Evolutionary conservation across 1,139 yeast species (phyloP), one percentile per base, ranked within the genome.

Genomic region (Scheffersomyces insectosa): DNA sequence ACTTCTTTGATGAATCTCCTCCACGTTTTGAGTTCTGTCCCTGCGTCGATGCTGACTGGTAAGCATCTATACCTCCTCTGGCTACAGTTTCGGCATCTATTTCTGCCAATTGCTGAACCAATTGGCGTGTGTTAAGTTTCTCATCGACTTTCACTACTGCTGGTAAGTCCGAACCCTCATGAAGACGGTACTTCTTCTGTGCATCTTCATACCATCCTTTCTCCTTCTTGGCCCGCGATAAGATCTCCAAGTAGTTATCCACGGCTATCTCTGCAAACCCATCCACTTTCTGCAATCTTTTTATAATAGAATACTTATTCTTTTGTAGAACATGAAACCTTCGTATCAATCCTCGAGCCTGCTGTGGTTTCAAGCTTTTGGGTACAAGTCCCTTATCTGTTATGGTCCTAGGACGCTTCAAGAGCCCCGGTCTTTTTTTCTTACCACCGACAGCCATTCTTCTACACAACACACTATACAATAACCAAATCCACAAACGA

Each of bases 21-120:
- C 98, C 98, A 48, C 98, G 66, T 38, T 75, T 75, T 1, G 66
- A 64, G 46, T 81, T 80, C 56, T 91, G 98, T 0, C 98, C 98
- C 40, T 83, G 80, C 1, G 87, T 79, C 1, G 97, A 88, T 0
- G 98, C 98, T n/a, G 75, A 68, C 56, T 91, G 98, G 60, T 91
- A 91, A 6, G 80, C 77, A 45, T 79, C 73, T 2, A 88, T 61
- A 0, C 96, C 96, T 1, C 95, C 95, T 41, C 82, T 68, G 41
- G 66, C 72, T 8, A 69, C 66, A 3, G 83, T 73, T 58, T 86
- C 90, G 1, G 74, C 74, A 53, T 82, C 85, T 8, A 83, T 82
- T 50, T 64, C 74, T 1, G 78, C 89, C 40, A 80, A 66, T 35
- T 63, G 61, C 12, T 33, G 37, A 2, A 62, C 43, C 14, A 72